Base-by-base conservation (phyloP, 345 rosid species). In the Aquilaria sinensis region DNA sequence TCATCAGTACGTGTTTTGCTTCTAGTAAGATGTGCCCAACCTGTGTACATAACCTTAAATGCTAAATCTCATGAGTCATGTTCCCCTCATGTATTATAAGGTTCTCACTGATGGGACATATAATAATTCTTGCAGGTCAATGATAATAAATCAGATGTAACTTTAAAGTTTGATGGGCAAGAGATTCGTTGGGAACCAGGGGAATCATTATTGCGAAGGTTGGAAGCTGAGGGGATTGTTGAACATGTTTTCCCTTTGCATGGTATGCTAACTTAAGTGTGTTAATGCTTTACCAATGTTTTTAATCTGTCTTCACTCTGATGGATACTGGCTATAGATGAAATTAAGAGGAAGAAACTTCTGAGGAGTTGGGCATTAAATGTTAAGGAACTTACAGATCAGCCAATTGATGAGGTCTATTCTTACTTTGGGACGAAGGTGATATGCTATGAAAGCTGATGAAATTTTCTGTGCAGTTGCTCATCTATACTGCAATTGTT, bases 381-480 rank as follows among this genome's bases (percentile, higher is more conserved):
- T 65, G 83, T 84, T 86, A 70, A 78, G 78, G 84, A 90, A 76
- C 72, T 77, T 61, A 90, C 96, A 56, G 68, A 71, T 56, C 96
- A 90, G 73, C 94, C 93, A 57, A 75, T 84, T 64, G 98, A 93
- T 84, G 88, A 85, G 61, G 78, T 89, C 68, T 89, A 87, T 84
- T 82, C 81, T 6, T 93, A 93, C 72, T 89, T 77, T 45, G 98
- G 97, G 37, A 67, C 88, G 60, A 93, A 90, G 94, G 97, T 93
- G 67, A 72, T 37, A 37, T 37, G 43, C 43, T 37, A 47, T 67
- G 56, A 45, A 49, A 55, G 64, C 57, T 12, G 47, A 31, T 55
- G n/a, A 58, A 37, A 9, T 12, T n/a, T 34, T 37, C 12, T 31
- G n/a, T 55, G 4, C 13, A 65, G 15, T 52, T 12, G 31, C 33